phyloP scores from a whole-genome alignment of 495 filamentous ascomycete species.

The Podospora australis region DNA sequence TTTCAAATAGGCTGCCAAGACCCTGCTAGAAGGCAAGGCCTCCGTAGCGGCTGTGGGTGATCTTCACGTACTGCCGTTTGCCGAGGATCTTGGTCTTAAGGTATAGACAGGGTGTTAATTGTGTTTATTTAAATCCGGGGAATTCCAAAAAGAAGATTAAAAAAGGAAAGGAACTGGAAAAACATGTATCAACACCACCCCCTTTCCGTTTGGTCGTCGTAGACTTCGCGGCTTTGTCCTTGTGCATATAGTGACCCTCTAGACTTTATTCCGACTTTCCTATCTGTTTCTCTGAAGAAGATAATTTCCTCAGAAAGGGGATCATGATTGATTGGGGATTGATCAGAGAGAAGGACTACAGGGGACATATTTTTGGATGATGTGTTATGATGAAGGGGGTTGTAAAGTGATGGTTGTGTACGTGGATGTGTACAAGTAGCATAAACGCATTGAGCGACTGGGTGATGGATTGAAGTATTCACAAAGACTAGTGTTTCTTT shows the following conservation, averaged over 20 bases:
- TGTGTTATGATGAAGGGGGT: background rate
- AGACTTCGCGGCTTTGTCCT: constrained; percentile 29
- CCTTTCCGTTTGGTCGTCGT: constrained; percentile 25
- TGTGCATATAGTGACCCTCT: constrained; percentile 48
- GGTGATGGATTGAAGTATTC: too few relatives aligned
- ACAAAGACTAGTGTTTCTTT: too few relatives aligned
- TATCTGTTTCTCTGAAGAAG: constrained; percentile 12
- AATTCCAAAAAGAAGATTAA: too few relatives aligned
- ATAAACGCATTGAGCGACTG: too few relatives aligned
- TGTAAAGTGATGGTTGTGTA: background rate
- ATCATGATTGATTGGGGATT: background rate
- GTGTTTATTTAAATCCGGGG: constrained; percentile 1
- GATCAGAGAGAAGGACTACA: background rate
- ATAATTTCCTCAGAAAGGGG: background rate
- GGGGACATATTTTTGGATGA: background rate
- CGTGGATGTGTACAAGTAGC: too few relatives aligned
- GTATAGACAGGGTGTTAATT: constrained; percentile 55
- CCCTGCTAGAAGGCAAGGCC: constrained; percentile 80
- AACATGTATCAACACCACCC: constrained; percentile 47
- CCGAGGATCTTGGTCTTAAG: constrained; percentile 86
- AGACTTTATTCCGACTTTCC: constrained; percentile 28
- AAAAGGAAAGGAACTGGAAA: constrained; percentile 13
- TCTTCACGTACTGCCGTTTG: constrained; percentile 79
- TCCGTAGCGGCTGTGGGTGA: constrained; percentile 84
- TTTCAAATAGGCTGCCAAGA: constrained; percentile 64